A percentile compares a stretch with the other conserved stretches of the same genome.
Evolutionary conservation across 2,329 filamentous ascomycete genomes (phyloP).

Genomic region (Alternaria rosae): DNA sequence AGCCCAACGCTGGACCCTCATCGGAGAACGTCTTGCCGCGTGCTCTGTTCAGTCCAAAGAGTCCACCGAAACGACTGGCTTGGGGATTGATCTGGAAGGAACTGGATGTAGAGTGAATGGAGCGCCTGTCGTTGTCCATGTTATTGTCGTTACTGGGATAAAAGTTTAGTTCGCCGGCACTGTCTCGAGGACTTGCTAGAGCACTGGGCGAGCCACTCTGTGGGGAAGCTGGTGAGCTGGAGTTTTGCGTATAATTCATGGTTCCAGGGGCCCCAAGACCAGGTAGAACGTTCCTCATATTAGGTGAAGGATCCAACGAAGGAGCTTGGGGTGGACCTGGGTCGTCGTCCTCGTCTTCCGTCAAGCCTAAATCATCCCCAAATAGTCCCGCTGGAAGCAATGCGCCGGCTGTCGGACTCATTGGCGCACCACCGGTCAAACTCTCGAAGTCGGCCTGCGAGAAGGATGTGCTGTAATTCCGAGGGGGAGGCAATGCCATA

Average conservation of each 20-base stretch:
- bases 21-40: slow-evolving; percentile 67
- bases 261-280: slow-evolving; percentile 54
- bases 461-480: slow-evolving; percentile 45
- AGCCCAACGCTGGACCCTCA: slow-evolving; percentile 71
- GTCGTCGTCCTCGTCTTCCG: slow-evolving; percentile 44
- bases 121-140: slow-evolving; percentile 56
- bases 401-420: slow-evolving; percentile 78
- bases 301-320: slow-evolving; percentile 39
- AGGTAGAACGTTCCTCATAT: slow-evolving; percentile 45
- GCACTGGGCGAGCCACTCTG: slow-evolving; percentile 55
- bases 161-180: slow-evolving; percentile 52
- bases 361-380: slow-evolving; percentile 67
- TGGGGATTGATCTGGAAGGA: slow-evolving; percentile 59
- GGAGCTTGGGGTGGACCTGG: slow-evolving; percentile 32
- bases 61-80: slow-evolving; percentile 62
- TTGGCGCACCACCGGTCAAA: slow-evolving; percentile 70
- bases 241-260: slow-evolving; percentile 43
- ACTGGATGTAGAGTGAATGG: slow-evolving; percentile 57
- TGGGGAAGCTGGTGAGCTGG: slow-evolving; percentile 53
- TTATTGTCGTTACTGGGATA: slow-evolving; percentile 51
- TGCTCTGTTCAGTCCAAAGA: slow-evolving; percentile 68
- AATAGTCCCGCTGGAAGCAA: slow-evolving; percentile 74
- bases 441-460: slow-evolving; percentile 70
- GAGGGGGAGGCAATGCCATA: slow-evolving; percentile 60
- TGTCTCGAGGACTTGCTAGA: slow-evolving; percentile 58